These are phyloP conservation scores for Dactylellina sp. DNA, from an alignment of 2,329 filamentous ascomycete genomes.

Conservation along the genomic window DNA sequence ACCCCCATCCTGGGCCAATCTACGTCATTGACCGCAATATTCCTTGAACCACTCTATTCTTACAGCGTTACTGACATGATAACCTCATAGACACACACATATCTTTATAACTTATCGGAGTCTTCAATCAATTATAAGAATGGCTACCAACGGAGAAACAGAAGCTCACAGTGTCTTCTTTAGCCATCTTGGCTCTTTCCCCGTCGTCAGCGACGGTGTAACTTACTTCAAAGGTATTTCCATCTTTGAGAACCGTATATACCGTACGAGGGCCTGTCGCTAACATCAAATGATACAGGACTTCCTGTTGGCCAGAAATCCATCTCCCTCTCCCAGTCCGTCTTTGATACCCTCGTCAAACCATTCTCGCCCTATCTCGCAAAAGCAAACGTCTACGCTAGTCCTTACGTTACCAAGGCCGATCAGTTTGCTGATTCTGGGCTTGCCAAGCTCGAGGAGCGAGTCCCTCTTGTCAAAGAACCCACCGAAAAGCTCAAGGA, in stretches of 20 bases:
- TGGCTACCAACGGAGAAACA: conserved; percentile 53
- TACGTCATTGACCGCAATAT: conserved; percentile 35
- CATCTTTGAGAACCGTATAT: no score
- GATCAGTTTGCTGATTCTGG: conserved; percentile 80
- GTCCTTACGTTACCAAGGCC: conserved; percentile 84
- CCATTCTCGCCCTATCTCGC: conserved; percentile 82
- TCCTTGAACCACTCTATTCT: background rate
- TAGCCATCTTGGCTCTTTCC: conserved; percentile 46
- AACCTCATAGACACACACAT: no score
- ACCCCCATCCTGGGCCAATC: no score
- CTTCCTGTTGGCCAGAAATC: conserved; percentile 87
- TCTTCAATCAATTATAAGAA: conserved; percentile 9
- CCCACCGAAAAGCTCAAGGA: conserved; percentile 77
- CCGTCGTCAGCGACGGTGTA: conserved; percentile 53
- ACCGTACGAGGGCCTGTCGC: background rate
- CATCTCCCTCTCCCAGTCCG: conserved; percentile 77
- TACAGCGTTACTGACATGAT: background rate
- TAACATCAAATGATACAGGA: conserved; percentile 8
- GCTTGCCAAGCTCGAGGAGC: conserved; percentile 76
- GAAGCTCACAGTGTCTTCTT: conserved; percentile 46
- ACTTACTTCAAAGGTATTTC: conserved; percentile 55
- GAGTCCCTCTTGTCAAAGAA: conserved; percentile 80
- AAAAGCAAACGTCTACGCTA: conserved; percentile 82
- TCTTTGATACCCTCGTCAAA: conserved; percentile 80
- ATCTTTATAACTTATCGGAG: background rate